Conservation (phyloP, 176 grass and related monocot genomes). For the Thalia dealbata region DNA sequence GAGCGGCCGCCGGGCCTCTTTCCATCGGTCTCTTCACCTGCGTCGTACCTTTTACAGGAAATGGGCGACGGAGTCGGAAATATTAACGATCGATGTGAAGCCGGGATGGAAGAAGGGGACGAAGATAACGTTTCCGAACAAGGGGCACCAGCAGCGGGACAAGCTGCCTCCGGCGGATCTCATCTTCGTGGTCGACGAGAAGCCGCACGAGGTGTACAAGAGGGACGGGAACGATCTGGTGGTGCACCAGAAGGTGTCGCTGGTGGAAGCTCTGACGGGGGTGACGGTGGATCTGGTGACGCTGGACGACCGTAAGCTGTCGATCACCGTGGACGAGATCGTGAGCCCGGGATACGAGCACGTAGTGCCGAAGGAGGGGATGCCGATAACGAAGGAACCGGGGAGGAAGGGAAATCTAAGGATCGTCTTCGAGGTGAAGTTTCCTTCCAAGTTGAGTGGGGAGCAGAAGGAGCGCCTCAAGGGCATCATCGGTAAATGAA, state of each 20-base stretch:
- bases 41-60: conserved; percentile 30
- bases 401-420: conserved; percentile 43
- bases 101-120: conserved; percentile 86
- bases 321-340: conserved; percentile 27
- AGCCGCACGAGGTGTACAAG: conserved; percentile 47
- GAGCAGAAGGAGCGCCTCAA: conserved; percentile 27
- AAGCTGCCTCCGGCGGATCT: conserved; percentile 39
- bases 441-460: conserved; percentile 36
- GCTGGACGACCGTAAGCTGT: conserved; percentile 40
- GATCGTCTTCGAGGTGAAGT: conserved; percentile 45
- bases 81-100: conserved; percentile 61
- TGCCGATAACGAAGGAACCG: conserved; percentile 61
- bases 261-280: conserved; percentile 45
- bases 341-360: conserved; percentile 52
- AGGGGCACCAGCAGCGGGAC: conserved; percentile 37
- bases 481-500: conserved; percentile 12
- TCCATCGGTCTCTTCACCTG: too few relatives aligned
- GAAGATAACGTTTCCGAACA: conserved; percentile 61
- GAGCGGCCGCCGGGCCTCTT: too few relatives aligned
- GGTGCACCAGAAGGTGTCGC: conserved; percentile 24
- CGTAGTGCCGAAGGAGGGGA: conserved; percentile 51
- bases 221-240: conserved; percentile 58
- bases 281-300: conserved; percentile 30
- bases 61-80: conserved; percentile 49
- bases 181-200: conserved; percentile 65